Evolutionary conservation across 805 yeast genomes (phyloP).

Genomic region (Candida sakaeoensis): DNA sequence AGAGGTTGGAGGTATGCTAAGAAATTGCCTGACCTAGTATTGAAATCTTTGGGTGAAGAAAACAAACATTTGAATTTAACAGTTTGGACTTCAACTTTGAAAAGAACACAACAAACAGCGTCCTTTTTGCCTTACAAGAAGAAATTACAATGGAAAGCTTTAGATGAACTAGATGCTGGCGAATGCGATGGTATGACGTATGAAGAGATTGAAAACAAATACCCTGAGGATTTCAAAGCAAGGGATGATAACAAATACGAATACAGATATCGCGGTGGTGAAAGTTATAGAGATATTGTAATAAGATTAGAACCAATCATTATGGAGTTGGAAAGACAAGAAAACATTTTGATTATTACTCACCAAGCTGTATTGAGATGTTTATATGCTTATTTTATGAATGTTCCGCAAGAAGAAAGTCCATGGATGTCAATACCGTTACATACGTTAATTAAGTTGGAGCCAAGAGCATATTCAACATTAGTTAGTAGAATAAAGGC

Average conservation of each 20-base stretch:
- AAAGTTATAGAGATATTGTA: slow-evolving; percentile 92
- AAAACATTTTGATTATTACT: slow-evolving; percentile 89
- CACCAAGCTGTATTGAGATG: slow-evolving; percentile 98
- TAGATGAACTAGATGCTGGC: slow-evolving; percentile 96
- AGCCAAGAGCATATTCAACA: slow-evolving; percentile 92
- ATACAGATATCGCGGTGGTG: slow-evolving; percentile 96
- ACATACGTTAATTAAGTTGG: slow-evolving; percentile 89
- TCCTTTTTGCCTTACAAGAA: slow-evolving; percentile 69
- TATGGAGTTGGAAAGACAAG: slow-evolving; percentile 97
- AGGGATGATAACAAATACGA: slow-evolving; percentile 95
- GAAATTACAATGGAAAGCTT: slow-evolving; percentile 90
- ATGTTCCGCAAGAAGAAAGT: slow-evolving; percentile 93
- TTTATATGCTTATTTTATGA: slow-evolving; percentile 96
- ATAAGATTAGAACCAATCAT: slow-evolving; percentile 94
- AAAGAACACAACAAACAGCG: slow-evolving; percentile 91
- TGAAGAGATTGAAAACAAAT: slow-evolving; percentile 78
- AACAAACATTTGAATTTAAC: slow-evolving; percentile 56
- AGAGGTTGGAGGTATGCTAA: slow-evolving; percentile 82
- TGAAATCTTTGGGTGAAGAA: slow-evolving; percentile 57
- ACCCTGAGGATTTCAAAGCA: slow-evolving; percentile 93
- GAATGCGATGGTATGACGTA: slow-evolving; percentile 97
- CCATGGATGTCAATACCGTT: slow-evolving; percentile 99
- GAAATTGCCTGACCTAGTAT: slow-evolving; percentile 74
- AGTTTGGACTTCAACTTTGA: slow-evolving; percentile 93
- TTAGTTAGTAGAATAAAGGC: slow-evolving; percentile 88